A percentile compares a stretch with the other conserved stretches of the same genome.
Conservation (phyloP, 2,329 filamentous ascomycete genomes). For the Nigrospora osmanthi region DNA sequence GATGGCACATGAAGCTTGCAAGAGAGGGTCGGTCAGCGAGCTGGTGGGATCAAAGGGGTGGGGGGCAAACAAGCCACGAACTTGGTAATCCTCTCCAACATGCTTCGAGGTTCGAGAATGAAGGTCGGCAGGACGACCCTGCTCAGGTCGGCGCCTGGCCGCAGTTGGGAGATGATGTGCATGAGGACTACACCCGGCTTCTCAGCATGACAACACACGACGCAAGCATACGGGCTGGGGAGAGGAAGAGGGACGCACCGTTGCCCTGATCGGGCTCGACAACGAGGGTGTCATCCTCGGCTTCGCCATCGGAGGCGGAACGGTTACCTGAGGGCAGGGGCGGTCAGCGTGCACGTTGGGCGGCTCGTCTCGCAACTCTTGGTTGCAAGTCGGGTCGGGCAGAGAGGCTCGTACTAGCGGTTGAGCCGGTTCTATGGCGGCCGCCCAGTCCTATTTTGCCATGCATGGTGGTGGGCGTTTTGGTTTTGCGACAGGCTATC, state of each 20-base stretch:
- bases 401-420: conserved; percentile 4
- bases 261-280: conserved; percentile 92
- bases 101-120: conserved; percentile 93
- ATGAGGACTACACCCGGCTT: conserved; percentile 60
- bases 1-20: conserved; percentile 94
- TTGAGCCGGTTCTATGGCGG: conserved; percentile 2
- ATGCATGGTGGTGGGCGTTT: background rate
- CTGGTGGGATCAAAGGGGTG: background rate
- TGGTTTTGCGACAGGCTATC: background rate
- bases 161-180: conserved; percentile 94
- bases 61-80: conserved; percentile 33
- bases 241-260: conserved; percentile 47
- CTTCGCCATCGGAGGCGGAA: conserved; percentile 43
- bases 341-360: background rate
- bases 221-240: background rate
- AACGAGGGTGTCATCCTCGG: conserved; percentile 68
- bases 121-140: conserved; percentile 93
- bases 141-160: conserved; percentile 90
- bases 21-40: conserved; percentile 6
- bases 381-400: background rate
- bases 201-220: no score
- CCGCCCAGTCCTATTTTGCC: conserved; percentile 2
- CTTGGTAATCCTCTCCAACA: conserved; percentile 99
- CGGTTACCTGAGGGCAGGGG: conserved; percentile 14
- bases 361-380: background rate